A percentile compares a stretch with the other conserved stretches of the same genome.
These are phyloP conservation scores for Tephrocybe sp. DNA, from an alignment of 768 basidiomycete genomes.

Conservation along the genomic window DNA sequence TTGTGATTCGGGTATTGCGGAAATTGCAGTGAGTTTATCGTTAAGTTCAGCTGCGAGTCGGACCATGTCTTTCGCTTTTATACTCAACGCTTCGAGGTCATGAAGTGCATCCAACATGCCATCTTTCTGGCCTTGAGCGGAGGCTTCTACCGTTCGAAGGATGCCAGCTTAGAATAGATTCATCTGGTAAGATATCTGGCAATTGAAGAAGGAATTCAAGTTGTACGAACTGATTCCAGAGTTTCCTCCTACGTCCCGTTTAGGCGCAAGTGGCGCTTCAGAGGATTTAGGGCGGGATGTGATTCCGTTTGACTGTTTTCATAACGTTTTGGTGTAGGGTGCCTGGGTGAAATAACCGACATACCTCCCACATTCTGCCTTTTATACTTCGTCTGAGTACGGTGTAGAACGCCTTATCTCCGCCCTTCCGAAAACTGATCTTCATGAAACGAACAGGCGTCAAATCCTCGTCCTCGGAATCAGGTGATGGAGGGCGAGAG, in stretches of 20 bases:
- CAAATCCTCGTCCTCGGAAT: slow-evolving; percentile 33
- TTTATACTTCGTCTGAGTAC: slow-evolving; percentile 68
- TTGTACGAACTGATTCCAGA: slow-evolving; percentile 58
- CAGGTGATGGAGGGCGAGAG: slow-evolving; percentile 60
- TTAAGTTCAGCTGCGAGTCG: slow-evolving; percentile 85
- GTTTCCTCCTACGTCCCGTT: slow-evolving; percentile 21
- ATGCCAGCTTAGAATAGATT: slow-evolving; percentile 49
- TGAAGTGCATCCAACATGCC: slow-evolving; percentile 74
- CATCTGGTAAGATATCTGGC: neutral
- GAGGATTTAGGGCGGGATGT: slow-evolving; percentile 4
- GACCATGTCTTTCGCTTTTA: slow-evolving; percentile 92
- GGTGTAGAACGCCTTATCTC: slow-evolving; percentile 80
- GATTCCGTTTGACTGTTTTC: slow-evolving; percentile 17
- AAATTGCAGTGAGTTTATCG: slow-evolving; percentile 61
- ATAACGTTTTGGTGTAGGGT: neutral
- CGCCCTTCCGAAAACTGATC: slow-evolving; percentile 89
- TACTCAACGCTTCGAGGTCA: slow-evolving; percentile 89
- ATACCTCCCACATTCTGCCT: slow-evolving; percentile 74
- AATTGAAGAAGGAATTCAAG: neutral
- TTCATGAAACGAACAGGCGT: slow-evolving; percentile 54
- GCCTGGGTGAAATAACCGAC: neutral
- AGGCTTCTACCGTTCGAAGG: slow-evolving; percentile 68
- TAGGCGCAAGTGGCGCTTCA: neutral
- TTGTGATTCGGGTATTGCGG: slow-evolving; percentile 18
- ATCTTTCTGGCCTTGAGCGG: slow-evolving; percentile 58